Evolutionary conservation across 495 filamentous ascomycete genomes (phyloP), one percentile per base, ranked within the genome.

Genomic region (Trichoderma virens): DNA sequence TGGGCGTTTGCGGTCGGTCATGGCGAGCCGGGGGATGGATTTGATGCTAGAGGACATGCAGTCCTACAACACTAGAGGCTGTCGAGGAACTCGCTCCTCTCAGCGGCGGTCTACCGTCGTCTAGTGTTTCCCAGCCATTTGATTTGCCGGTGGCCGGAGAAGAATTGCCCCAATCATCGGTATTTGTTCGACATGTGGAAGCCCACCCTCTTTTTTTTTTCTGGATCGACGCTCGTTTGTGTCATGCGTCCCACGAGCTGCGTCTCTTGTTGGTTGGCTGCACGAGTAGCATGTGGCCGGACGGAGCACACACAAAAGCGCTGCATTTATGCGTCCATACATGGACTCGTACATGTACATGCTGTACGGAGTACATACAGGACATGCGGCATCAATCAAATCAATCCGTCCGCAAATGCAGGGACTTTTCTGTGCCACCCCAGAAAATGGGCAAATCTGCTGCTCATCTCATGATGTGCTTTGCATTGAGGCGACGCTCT

Each of bases 241-340:
- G 66, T 69, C 61, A 64, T 69, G 65, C 66, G 66, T 66, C 59
- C 41, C 64, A 67, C 60, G 68, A 67, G 65, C 61, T 69, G 67
- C 69, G 67, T 34, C 69, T 69, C 61, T 62, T 30, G 64, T 64
- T 65, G 67, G 68, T 60, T 65, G 62, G 65, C 51, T 56, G 51
- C 51, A 14, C 51, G 11, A 30, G 13, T 28, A 45, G 41, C 34
- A 35, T 47, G 51, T 31, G 51, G 51, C 51, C 16, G 25, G 7
- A 56, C 51, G 30, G 16, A 56, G 51, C 45, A 51, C n/a, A 0
- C 18, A 25, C 16, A 25, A 20, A 41, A 41, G 38, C 13, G 38
- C 16, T 47, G 18, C 43, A 47, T 47, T 47, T 13, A 35, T 35
- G 34, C 34, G 34, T 6, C 6, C 34, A 13, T 7, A 35, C 34